phyloP scores from a whole-genome alignment of 2,329 filamentous ascomycete genomes.

The Alternaria sp. region DNA sequence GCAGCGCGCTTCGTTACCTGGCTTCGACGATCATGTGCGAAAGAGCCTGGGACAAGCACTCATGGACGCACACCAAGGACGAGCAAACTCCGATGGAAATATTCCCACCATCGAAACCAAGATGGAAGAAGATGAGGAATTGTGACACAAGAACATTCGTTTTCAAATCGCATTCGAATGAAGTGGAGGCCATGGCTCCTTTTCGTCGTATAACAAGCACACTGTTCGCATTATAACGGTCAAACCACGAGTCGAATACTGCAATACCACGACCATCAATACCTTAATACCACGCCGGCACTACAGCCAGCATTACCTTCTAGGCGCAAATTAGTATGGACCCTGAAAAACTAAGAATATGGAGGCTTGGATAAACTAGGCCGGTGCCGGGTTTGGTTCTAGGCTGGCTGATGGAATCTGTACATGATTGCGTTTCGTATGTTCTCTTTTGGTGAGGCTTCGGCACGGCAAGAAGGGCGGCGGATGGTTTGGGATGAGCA shows the following conservation, averaged over 20 bases:
- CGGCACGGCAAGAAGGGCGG: background rate
- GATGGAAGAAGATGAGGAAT: constrained; percentile 57
- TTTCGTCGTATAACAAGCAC: constrained; percentile 5
- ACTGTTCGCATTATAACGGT: constrained; percentile 7
- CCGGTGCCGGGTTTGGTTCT: background rate
- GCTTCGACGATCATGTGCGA: constrained; percentile 55
- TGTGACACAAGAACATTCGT: constrained; percentile 49
- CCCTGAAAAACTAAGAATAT: constrained; percentile 2
- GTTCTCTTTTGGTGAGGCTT: constrained; percentile 6
- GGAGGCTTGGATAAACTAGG: constrained; percentile 6
- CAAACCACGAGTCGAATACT: background rate
- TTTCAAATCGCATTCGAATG: constrained; percentile 39
- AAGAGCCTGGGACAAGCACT: constrained; percentile 49
- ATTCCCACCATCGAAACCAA: constrained; percentile 43
- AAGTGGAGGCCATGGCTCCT: background rate
- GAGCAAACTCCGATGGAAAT: constrained; percentile 45
- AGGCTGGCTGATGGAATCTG: constrained; percentile 2
- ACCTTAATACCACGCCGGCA: constrained; percentile 4
- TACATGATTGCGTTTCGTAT: constrained; percentile 10
- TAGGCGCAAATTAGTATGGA: constrained; percentile 2
- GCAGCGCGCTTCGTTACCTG: constrained; percentile 70
- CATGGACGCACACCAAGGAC: constrained; percentile 45
- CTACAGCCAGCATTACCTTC: constrained; percentile 1
- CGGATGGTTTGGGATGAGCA: background rate
- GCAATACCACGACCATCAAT: background rate